Percentiles rank a stretch among this genome's conserved stretches.
Conservation (phyloP, 176 grass and related monocot genomes). For the Triticum dicoccoides region DNA sequence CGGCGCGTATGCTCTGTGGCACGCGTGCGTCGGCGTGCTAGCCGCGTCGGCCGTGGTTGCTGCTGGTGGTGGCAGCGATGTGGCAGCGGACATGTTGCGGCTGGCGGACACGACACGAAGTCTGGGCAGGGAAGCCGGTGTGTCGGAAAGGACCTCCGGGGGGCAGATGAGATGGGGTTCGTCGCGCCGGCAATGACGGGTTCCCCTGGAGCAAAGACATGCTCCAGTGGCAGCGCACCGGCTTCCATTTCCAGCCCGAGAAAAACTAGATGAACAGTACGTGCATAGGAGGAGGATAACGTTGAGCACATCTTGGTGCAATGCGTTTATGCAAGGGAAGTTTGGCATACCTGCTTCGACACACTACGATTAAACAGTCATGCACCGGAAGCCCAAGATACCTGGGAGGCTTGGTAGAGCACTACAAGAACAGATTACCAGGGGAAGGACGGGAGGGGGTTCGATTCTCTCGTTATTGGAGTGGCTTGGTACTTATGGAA, state of each 20-base stretch:
- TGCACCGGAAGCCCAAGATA: too few species aligned
- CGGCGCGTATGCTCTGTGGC: neutral
- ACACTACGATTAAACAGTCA: too few species aligned
- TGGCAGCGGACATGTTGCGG: neutral
- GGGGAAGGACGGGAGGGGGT: too few species aligned
- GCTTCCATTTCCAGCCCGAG: constrained; percentile 53
- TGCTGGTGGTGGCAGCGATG: neutral
- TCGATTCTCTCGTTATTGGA: too few species aligned
- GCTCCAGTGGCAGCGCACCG: constrained; percentile 57
- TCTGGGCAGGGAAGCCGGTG: constrained; percentile 21
- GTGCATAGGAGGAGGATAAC: too few species aligned
- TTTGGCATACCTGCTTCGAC: too few species aligned
- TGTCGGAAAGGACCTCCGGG: constrained; percentile 44
- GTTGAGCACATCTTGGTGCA: too few species aligned
- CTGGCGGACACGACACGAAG: neutral
- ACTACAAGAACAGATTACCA: too few species aligned
- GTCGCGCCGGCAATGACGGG: neutral
- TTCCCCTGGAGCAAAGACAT: constrained; percentile 57
- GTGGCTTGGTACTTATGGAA: too few species aligned
- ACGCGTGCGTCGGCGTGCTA: neutral
- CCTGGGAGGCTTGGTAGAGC: too few species aligned
- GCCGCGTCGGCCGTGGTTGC: neutral
- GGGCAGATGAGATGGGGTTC: neutral
- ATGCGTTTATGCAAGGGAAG: too few species aligned
- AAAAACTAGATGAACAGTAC: constrained; percentile 19